phyloP scores from a whole-genome alignment of 495 filamentous ascomycete genomes.

The Xeromyces bisporus region DNA sequence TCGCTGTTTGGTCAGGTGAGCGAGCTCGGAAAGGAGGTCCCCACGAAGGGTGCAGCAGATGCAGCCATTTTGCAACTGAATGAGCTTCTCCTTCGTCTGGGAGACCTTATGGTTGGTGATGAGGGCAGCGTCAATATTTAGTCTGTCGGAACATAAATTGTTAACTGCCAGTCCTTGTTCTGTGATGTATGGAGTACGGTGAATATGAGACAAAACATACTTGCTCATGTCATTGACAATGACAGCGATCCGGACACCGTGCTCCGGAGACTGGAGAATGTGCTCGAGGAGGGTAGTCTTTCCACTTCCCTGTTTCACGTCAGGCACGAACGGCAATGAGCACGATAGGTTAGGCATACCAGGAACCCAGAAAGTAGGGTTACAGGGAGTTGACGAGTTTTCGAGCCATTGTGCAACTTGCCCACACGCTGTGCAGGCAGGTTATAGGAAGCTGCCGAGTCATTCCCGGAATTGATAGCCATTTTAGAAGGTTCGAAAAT shows the following conservation, averaged over 20 bases:
- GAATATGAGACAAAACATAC: constrained; percentile 9
- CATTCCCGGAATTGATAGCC: background rate
- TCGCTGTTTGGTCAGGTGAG: constrained; percentile 28
- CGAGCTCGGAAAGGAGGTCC: constrained; percentile 38
- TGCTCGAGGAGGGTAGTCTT: constrained; percentile 42
- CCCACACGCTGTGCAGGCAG: background rate
- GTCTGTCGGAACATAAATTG: constrained; percentile 7
- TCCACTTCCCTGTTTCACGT: constrained; percentile 27
- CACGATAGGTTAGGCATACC: constrained; percentile 9
- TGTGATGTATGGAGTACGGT: background rate
- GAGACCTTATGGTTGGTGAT: constrained; percentile 34
- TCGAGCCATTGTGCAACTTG: background rate
- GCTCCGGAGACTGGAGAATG: constrained; percentile 33
- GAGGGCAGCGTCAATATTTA: constrained; percentile 41
- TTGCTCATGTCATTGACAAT: constrained; percentile 43
- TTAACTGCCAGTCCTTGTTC: background rate
- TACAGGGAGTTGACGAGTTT: constrained; percentile 19
- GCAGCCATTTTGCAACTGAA: constrained; percentile 45
- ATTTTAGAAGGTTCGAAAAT: too few relatives aligned
- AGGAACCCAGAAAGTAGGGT: constrained; percentile 32
- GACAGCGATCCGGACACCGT: constrained; percentile 37
- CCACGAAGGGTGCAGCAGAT: constrained; percentile 46
- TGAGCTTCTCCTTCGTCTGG: constrained; percentile 36
- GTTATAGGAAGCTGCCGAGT: background rate
- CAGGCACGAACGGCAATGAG: background rate